Evolutionary conservation across 2,329 filamentous ascomycete genomes (phyloP).

Genomic region (Tolypocladium capitatum): DNA sequence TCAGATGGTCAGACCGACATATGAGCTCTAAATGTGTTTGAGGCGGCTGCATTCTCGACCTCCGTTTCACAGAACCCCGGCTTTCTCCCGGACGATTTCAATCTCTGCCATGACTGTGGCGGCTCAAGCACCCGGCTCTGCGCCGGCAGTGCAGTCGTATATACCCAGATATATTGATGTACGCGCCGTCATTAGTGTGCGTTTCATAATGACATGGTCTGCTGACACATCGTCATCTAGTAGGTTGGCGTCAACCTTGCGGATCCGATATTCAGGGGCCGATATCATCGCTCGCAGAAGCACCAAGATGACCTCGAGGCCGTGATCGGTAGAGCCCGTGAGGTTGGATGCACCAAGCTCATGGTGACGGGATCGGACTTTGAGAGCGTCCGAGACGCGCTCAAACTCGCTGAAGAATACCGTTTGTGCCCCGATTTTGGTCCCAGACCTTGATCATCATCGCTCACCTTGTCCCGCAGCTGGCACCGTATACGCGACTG

Average conservation of each 20-base stretch:
- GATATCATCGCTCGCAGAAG: slow-evolving; percentile 65
- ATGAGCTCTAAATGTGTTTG: not conserved
- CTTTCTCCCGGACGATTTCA: not conserved
- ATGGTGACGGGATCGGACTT: slow-evolving; percentile 91
- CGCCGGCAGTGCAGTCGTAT: slow-evolving; percentile 11
- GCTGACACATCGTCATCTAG: slow-evolving; percentile 4
- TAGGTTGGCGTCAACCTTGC: slow-evolving; percentile 91
- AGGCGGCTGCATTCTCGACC: not conserved
- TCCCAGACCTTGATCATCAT: not conserved
- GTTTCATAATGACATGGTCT: slow-evolving; percentile 1
- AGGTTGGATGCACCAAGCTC: slow-evolving; percentile 74
- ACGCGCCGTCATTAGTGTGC: slow-evolving; percentile 12
- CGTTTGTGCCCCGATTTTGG: slow-evolving; percentile 37
- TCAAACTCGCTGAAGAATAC: slow-evolving; percentile 60
- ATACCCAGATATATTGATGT: slow-evolving; percentile 50
- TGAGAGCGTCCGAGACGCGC: slow-evolving; percentile 59
- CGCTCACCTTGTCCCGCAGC: slow-evolving; percentile 31
- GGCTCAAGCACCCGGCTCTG: slow-evolving; percentile 7
- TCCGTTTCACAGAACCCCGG: not conserved
- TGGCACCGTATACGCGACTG: slow-evolving; percentile 73
- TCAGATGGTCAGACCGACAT: not conserved
- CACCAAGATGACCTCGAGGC: slow-evolving; percentile 63
- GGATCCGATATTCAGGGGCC: slow-evolving; percentile 77
- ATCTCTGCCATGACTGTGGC: slow-evolving; percentile 12
- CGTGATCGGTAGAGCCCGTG: slow-evolving; percentile 64